Evolutionary conservation across 306 rosid species (phyloP), one percentile per base, ranked within the genome.

Genomic region (Mimosa pudica): DNA sequence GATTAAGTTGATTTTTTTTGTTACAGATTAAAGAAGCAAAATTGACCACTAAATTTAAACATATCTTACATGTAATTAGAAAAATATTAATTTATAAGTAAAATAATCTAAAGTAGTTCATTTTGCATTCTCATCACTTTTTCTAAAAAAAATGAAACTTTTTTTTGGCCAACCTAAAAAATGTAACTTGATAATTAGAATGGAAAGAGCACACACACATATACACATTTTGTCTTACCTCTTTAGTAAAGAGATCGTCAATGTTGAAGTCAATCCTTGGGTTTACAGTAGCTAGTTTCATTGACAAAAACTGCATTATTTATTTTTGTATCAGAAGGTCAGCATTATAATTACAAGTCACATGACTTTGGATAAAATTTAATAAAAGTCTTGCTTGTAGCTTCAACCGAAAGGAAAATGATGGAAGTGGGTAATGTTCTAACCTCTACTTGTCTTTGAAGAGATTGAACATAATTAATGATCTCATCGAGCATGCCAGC

Each of bases 271-370:
- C 98, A 72, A 95, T 84, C 83, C 93, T 87, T 61, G 98, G 96
- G 68, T 95, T 95, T 30, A 91, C 96, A 76, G 98, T 86, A 48
- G 98, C 98, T 85, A 95, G 80, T 88, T 95, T 95, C 98, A 92
- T 92, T 30, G 98, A 95, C 87, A 95, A 82, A 87, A 92, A 92
- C 98, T 95, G 96, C 85, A 84, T 38, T 38, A 38, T 38, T 38
- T 38, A 38, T 69, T 69, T 80, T 18, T 16, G 30, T 24, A 49
- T 54, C 67, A 80, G 77, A 44, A 75, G 3, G 42, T 17, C 51
- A 48, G 9, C 49, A 46, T 10, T 4, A 41, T n/a, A 16, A 41
- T n/a, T 16, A 41, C 2, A 6, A 38, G 71, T 65, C 61, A 71
- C 55, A 48, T 57, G 42, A 12, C n/a, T 33, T 12, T 11, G 41